Evolutionary conservation across 2,329 filamentous ascomycete species (phyloP).

Genomic region (Aspergillus cejpii): DNA sequence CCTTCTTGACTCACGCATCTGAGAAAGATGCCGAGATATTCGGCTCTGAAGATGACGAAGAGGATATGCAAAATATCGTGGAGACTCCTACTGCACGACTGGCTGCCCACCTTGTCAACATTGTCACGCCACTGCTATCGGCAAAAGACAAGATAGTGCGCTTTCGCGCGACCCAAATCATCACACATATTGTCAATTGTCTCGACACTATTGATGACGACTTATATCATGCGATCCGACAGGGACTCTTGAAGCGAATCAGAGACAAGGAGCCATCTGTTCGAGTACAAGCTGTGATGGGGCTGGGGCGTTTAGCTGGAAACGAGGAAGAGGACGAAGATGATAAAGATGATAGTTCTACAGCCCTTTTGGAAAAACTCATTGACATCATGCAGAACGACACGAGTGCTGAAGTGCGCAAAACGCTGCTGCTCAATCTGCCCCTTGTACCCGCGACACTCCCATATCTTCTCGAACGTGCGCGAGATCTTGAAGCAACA

Average conservation of each 20-base stretch:
- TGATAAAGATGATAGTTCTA: slow-evolving; percentile 58
- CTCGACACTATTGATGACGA: slow-evolving; percentile 89
- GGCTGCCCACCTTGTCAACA: slow-evolving; percentile 64
- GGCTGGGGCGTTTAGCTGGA: slow-evolving; percentile 75
- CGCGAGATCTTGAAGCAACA: slow-evolving; percentile 76
- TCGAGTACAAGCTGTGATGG: slow-evolving; percentile 83
- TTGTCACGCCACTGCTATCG: slow-evolving; percentile 66
- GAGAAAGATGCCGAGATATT: slow-evolving; percentile 64
- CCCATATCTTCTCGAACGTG: slow-evolving; percentile 81
- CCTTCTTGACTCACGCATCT: slow-evolving; percentile 67
- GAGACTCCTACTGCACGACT: slow-evolving; percentile 82
- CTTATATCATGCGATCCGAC: slow-evolving; percentile 72
- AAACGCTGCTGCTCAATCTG: slow-evolving; percentile 83
- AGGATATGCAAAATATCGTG: slow-evolving; percentile 63
- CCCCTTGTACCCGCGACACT: slow-evolving; percentile 75
- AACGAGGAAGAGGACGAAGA: slow-evolving; percentile 64
- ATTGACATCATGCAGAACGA: slow-evolving; percentile 89
- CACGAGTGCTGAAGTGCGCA: slow-evolving; percentile 84
- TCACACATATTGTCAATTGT: slow-evolving; percentile 86
- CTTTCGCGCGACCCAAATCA: slow-evolving; percentile 81
- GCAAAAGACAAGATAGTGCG: slow-evolving; percentile 90
- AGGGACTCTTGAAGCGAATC: slow-evolving; percentile 74
- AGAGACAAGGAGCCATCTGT: slow-evolving; percentile 93
- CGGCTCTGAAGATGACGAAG: slow-evolving; percentile 55
- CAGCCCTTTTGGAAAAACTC: slow-evolving; percentile 71